Percentiles rank a stretch among this genome's conserved stretches.
These are phyloP conservation scores for Euclidium syriacum DNA, from an alignment of 345 rosid genomes.

Conservation along the genomic window DNA sequence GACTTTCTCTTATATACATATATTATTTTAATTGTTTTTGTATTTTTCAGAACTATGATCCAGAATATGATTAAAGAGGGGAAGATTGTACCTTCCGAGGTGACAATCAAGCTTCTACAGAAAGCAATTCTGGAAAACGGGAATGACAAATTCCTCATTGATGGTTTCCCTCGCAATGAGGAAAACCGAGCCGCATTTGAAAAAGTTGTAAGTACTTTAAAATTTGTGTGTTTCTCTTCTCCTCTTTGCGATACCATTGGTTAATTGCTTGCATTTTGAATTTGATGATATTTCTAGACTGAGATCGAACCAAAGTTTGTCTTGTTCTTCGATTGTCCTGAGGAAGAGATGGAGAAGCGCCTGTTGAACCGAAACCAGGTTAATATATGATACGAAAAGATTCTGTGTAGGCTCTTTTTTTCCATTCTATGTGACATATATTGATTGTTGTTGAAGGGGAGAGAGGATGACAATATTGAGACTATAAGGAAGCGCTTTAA, in stretches of 20 bases:
- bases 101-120: conserved; percentile 78
- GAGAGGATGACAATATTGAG: conserved; percentile 79
- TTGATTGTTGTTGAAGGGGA: conserved; percentile 43
- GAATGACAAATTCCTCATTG: conserved; percentile 69
- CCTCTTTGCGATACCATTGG: background rate
- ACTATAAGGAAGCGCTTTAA: conserved; percentile 67
- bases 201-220: conserved; percentile 45
- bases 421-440: background rate
- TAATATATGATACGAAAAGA: background rate
- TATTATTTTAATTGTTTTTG: background rate
- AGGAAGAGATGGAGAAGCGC: conserved; percentile 67
- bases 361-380: conserved; percentile 76
- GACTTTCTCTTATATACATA: background rate
- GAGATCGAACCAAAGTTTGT: conserved; percentile 43
- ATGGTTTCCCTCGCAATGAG: conserved; percentile 92
- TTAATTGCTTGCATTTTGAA: background rate
- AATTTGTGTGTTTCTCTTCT: background rate
- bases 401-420: background rate
- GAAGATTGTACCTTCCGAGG: conserved; percentile 72
- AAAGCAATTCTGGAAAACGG: conserved; percentile 54
- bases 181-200: conserved; percentile 85
- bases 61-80: conserved; percentile 59
- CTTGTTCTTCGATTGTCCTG: conserved; percentile 48
- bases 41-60: conserved; percentile 44
- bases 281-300: conserved; percentile 34